These are phyloP conservation scores for Rhizophora apiculata DNA, from an alignment of 345 rosid genomes.

Conservation along the genomic window DNA sequence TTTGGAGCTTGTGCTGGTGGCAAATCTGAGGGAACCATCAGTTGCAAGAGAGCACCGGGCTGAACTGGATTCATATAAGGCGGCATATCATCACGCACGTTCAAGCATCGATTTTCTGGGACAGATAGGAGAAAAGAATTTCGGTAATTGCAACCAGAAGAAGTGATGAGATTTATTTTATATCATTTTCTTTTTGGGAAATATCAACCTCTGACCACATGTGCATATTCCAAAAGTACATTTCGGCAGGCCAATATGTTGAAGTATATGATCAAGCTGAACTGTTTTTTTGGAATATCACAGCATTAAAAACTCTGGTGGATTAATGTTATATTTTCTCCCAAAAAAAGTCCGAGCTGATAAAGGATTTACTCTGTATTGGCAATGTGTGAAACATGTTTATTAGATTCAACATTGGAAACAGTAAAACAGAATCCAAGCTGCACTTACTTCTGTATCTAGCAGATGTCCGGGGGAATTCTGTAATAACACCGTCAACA, in stretches of 20 bases:
- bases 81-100: constrained; percentile 20
- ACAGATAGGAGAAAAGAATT: background rate
- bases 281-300: background rate
- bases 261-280: background rate
- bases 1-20: constrained; percentile 71
- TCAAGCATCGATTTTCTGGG: constrained; percentile 64
- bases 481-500: constrained; percentile 70
- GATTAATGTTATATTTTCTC: no score
- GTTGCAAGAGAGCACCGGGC: constrained; percentile 43
- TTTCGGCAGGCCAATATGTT: no score
- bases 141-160: background rate
- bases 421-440: background rate
- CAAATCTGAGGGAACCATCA: constrained; percentile 16
- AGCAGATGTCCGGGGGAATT: constrained; percentile 67
- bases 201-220: background rate
- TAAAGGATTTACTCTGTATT: background rate
- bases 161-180: background rate
- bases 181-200: background rate
- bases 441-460: constrained; percentile 68
- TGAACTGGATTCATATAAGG: constrained; percentile 49
- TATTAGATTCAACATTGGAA: background rate
- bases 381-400: background rate
- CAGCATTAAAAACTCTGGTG: no score
- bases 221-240: background rate
- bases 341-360: background rate